Evolutionary conservation across 495 filamentous ascomycete genomes (phyloP).

Genomic region (Pyrenula aspistea): DNA sequence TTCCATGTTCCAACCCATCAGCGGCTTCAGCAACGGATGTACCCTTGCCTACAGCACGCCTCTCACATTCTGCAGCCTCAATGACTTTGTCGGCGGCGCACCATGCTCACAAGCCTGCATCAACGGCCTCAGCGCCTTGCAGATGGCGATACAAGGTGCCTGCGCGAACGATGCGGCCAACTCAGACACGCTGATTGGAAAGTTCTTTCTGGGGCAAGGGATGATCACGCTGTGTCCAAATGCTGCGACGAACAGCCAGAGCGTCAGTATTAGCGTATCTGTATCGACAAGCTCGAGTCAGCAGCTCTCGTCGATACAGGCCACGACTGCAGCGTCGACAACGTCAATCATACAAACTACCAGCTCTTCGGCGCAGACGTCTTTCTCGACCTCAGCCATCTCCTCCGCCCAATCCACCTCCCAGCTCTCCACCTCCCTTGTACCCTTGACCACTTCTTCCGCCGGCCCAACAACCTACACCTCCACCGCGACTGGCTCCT

Average conservation of each 20-base stretch:
- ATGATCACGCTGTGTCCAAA: slow-evolving; percentile 14
- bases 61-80: slow-evolving; percentile 14
- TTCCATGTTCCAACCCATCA: slow-evolving; percentile 10
- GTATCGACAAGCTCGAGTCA: background rate
- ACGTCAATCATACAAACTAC: background rate
- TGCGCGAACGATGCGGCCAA: slow-evolving; percentile 14
- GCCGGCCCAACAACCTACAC: slow-evolving; percentile 1
- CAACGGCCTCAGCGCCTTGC: slow-evolving; percentile 13
- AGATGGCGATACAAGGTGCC: slow-evolving; percentile 6
- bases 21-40: slow-evolving; percentile 10
- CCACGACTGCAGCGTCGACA: background rate
- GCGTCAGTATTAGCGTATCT: background rate
- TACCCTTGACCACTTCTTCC: background rate
- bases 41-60: slow-evolving; percentile 13
- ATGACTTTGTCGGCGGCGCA: slow-evolving; percentile 14
- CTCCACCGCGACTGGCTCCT: background rate
- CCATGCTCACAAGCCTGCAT: slow-evolving; percentile 18
- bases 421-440: background rate
- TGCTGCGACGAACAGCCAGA: background rate
- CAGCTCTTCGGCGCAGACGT: slow-evolving; percentile 1
- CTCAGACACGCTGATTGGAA: slow-evolving; percentile 14
- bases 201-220: slow-evolving; percentile 10
- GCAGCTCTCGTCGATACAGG: background rate
- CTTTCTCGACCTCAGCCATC: background rate
- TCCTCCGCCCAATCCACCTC: slow-evolving; percentile 1